Evolutionary conservation across 192 early-diverging fungal genomes (phyloP), one percentile per base, ranked within the genome.

Genomic region (Funneliformis geosporum): DNA sequence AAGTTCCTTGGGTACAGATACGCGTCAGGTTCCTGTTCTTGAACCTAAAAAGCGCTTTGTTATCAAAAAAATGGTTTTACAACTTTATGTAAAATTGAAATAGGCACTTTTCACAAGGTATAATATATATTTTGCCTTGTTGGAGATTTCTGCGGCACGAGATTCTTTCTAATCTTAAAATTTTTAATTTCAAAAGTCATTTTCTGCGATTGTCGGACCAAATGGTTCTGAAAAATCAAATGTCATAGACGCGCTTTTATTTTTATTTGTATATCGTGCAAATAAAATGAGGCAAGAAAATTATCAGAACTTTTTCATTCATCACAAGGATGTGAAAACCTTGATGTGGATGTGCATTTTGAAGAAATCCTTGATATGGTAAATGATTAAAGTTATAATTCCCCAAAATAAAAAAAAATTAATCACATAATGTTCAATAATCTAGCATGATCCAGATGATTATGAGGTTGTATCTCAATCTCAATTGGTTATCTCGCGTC

Each of bases 141-240:
- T 44, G 28, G 12, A 44, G 23, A n/a, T 66, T 27, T 16, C 23
- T 60, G 23, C 9, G 38, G 2, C 8, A 42, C 18, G 66, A 3
- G n/a, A 28, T 46, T 0, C 28, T 43, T 14, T 71, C 43, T 71
- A 46, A 33, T 27, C 3, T 21, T 33, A 33, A 33, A 23, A 42
- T 46, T n/a, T n/a, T 4, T 44, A 28, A 46, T n/a, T 18, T 42
- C 23, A 7, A 10, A 33, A 87, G 82, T 89, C 89, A 28, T 88
- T 89, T 62, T 91, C 89, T 25, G 87, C 89, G 8, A 89, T 99
- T 68, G 97, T 98, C 14, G 98, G 98, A 7, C 97, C 97, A 2
- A 99, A 99, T 75, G 98, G 98, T 39, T 97, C 96, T 16, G 98
- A 97, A 67, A 99, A 99, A 87, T 97, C 96, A 38, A 99, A 99